Percentiles rank a stretch among this genome's conserved stretches.
Evolutionary conservation across 495 filamentous ascomycete genomes (phyloP).

Genomic region (Penicillium flavigenum): DNA sequence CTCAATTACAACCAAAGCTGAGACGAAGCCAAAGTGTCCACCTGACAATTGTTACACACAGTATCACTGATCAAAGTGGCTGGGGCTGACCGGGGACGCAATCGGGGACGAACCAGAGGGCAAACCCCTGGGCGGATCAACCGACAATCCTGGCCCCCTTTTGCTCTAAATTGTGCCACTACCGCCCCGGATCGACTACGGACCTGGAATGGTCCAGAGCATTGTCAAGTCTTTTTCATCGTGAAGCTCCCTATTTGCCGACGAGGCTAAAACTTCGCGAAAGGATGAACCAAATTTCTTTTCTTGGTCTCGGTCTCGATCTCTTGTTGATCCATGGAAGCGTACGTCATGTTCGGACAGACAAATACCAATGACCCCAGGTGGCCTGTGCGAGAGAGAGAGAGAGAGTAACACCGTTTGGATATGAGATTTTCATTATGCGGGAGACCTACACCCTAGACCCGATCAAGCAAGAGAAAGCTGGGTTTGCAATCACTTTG

Average conservation of each 20-base stretch:
- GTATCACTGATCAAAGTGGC: conserved; percentile 4
- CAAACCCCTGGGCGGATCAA: conserved; percentile 42
- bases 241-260: background rate
- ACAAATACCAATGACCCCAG: background rate
- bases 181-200: conserved; percentile 32
- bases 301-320: conserved; percentile 11
- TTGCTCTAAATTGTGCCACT: conserved; percentile 29
- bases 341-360: conserved; percentile 2
- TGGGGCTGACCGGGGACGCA: conserved; percentile 3
- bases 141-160: conserved; percentile 27
- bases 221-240: background rate
- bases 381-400: conserved; percentile 6
- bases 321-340: conserved; percentile 6
- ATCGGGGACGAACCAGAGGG: conserved; percentile 12
- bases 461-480: conserved; percentile 10
- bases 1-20: conserved; percentile 5
- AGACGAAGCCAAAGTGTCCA: conserved; percentile 5
- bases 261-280: conserved; percentile 1
- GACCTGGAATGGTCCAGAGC: conserved; percentile 2
- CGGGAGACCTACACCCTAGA: background rate
- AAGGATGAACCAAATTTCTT: background rate
- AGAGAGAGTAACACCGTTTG: conserved; percentile 6
- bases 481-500: background rate
- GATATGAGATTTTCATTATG: conserved; percentile 1
- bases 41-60: conserved; percentile 5